Conservation (phyloP, 768 basidiomycete species). For the Glaciozyma antarctica region DNA sequence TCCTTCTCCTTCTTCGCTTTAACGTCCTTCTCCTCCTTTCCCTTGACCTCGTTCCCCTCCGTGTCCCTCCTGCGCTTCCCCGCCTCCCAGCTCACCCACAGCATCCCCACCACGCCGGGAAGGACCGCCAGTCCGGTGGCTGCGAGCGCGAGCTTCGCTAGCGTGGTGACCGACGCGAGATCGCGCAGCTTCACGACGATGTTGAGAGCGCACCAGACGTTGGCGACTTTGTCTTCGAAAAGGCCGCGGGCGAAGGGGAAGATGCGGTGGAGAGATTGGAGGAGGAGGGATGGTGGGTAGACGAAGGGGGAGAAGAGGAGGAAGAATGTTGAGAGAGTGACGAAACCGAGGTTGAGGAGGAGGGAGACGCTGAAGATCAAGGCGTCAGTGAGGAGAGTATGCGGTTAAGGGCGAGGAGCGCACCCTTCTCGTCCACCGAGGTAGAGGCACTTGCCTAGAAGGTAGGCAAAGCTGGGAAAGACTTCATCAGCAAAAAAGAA, state of each 20-base stretch:
- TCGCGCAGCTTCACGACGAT: conserved; percentile 75
- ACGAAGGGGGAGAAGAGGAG: conserved; percentile 70
- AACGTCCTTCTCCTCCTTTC: neutral
- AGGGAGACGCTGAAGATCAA: conserved; percentile 50
- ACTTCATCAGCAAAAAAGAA: neutral
- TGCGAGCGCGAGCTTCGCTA: conserved; percentile 51
- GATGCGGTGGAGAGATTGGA: conserved; percentile 65
- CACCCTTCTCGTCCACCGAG: conserved; percentile 65
- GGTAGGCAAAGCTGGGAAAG: conserved; percentile 55
- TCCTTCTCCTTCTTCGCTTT: too few species aligned
- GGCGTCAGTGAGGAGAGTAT: conserved; percentile 39
- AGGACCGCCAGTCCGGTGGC: conserved; percentile 64
- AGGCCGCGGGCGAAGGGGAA: conserved; percentile 86
- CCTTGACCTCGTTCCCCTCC: conserved; percentile 15
- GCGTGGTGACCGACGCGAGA: conserved; percentile 43
- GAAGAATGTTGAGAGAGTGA: conserved; percentile 56
- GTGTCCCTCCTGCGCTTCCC: neutral
- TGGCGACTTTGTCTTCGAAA: conserved; percentile 93
- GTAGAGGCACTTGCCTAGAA: conserved; percentile 79
- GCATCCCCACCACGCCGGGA: conserved; percentile 37
- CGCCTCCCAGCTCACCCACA: conserved; percentile 32
- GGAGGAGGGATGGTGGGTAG: conserved; percentile 44
- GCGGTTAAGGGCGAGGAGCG: neutral
- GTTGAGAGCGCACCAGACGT: conserved; percentile 93
- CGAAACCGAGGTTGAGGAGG: conserved; percentile 57